These are phyloP conservation scores for Funneliformis caledonium DNA, from an alignment of 371 early-diverging fungal species.

Conservation along the genomic window DNA sequence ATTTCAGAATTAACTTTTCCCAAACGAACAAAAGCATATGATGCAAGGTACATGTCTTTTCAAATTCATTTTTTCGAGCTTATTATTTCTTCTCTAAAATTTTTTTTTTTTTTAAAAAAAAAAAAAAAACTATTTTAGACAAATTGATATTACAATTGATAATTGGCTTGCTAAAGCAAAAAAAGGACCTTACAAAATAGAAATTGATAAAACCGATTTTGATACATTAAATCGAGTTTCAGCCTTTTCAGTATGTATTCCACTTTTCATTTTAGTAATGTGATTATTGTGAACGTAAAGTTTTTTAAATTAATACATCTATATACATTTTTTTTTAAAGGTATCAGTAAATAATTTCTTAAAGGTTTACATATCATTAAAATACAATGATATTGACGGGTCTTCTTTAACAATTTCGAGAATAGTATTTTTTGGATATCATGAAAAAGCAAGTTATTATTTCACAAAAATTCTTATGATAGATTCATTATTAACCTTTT, in stretches of 20 bases:
- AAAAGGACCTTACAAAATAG: constrained; percentile 5
- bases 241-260: background rate
- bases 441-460: constrained; percentile 22
- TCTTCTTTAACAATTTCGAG: background rate
- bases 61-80: background rate
- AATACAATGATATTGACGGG: constrained; percentile 22
- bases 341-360: constrained; percentile 10
- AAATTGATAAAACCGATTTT: constrained; percentile 4
- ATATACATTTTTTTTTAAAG: background rate
- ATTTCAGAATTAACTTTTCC: background rate
- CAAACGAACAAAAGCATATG: constrained; percentile 12
- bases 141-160: constrained; percentile 8
- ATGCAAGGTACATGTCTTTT: background rate
- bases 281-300: background rate
- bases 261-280: background rate
- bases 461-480: background rate
- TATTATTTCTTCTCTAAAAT: background rate
- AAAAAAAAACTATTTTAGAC: background rate
- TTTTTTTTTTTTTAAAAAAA: background rate
- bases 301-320: background rate
- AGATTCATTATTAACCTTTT: background rate
- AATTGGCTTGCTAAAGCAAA: constrained; percentile 22
- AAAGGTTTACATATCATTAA: background rate
- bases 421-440: constrained; percentile 12
- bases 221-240: background rate